These are phyloP conservation scores for Tricholoma sp. DNA, from an alignment of 768 basidiomycete species.

Conservation along the genomic window DNA sequence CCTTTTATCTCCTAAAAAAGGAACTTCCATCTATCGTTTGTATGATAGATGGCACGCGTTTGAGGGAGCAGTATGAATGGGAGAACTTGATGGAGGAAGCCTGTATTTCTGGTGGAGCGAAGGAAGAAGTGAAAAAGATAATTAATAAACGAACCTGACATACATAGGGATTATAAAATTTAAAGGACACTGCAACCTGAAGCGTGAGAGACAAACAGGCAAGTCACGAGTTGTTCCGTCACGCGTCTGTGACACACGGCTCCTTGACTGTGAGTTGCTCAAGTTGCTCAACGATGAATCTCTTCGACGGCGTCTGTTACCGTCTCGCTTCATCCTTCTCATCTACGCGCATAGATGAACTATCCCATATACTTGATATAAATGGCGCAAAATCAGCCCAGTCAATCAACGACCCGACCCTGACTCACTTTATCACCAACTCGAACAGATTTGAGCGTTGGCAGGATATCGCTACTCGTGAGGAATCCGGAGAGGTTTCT, in stretches of 20 bases:
- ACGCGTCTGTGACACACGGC: background rate
- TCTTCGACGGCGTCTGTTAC: conserved; percentile 41
- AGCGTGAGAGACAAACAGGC: background rate
- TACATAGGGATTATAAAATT: too few relatives aligned
- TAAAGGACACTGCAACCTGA: too few relatives aligned
- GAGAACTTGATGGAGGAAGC: too few relatives aligned
- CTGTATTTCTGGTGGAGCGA: too few relatives aligned
- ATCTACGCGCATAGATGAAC: conserved; percentile 33
- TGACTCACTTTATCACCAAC: conserved; percentile 56
- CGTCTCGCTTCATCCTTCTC: conserved; percentile 47
- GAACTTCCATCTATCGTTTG: too few relatives aligned
- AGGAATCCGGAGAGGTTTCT: conserved; percentile 19
- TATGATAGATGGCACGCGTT: too few relatives aligned
- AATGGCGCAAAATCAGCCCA: conserved; percentile 43
- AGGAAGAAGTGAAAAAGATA: too few relatives aligned
- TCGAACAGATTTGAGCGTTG: conserved; percentile 52
- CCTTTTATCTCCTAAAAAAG: too few relatives aligned
- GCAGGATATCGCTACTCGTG: conserved; percentile 28
- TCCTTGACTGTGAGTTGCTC: too few relatives aligned
- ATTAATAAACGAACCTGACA: too few relatives aligned
- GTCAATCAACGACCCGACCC: conserved; percentile 26
- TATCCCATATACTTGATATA: conserved; percentile 41
- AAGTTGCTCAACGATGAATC: conserved; percentile 9
- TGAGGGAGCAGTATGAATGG: too few relatives aligned
- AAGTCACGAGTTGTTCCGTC: background rate